These are phyloP conservation scores for Thalassiosira oceanica DNA, from an alignment of 352 stramenopile genomes.

Conservation along the genomic window DNA sequence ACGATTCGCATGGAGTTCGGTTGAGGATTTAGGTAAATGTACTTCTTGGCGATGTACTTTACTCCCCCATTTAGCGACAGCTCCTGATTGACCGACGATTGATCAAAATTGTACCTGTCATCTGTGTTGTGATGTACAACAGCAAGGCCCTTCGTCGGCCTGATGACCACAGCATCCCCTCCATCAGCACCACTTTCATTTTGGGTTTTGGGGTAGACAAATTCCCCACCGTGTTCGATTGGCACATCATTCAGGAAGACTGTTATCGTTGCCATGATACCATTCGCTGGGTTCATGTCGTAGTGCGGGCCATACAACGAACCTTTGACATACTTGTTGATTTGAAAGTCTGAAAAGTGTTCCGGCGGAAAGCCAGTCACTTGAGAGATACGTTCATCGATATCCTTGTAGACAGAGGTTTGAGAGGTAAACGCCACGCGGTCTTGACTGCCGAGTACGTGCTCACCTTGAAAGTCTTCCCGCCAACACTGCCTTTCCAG, in stretches of 20 bases:
- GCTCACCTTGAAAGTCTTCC: neutral
- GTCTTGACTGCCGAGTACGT: neutral
- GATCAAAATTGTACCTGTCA: conserved; percentile 65
- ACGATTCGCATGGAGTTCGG: conserved; percentile 52
- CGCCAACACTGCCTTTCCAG: conserved; percentile 73
- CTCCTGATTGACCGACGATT: conserved; percentile 55
- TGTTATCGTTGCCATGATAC: conserved; percentile 71
- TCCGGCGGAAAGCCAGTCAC: conserved; percentile 73
- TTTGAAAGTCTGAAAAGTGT: conserved; percentile 75
- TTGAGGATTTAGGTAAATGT: conserved; percentile 68
- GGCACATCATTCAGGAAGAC: conserved; percentile 74
- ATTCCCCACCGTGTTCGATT: conserved; percentile 36
- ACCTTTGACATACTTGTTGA: conserved; percentile 62
- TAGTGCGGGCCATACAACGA: conserved; percentile 61
- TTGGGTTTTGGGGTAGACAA: conserved; percentile 63
- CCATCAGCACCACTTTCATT: conserved; percentile 5
- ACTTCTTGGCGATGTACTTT: conserved; percentile 77
- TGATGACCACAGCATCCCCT: conserved; percentile 57
- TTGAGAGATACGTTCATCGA: conserved; percentile 79
- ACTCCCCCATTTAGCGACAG: conserved; percentile 22
- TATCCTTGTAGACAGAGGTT: conserved; percentile 62
- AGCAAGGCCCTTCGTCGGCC: conserved; percentile 67
- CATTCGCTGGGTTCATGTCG: conserved; percentile 26
- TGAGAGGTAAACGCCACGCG: conserved; percentile 19
- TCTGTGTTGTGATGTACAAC: conserved; percentile 80